Base-by-base conservation (phyloP, 805 yeast species). In the Ogataea chonburiensis region DNA sequence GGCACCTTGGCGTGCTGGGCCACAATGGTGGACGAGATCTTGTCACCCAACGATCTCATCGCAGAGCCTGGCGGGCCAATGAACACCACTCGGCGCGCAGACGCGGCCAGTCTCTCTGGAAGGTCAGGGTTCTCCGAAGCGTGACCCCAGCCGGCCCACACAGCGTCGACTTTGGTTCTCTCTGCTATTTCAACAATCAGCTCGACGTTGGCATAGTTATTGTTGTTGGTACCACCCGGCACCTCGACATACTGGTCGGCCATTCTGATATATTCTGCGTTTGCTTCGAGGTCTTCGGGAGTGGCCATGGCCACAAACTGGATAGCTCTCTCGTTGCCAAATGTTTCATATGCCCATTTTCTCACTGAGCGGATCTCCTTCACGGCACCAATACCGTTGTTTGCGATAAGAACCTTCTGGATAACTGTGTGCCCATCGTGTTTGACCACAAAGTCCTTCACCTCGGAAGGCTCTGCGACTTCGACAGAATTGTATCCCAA, bases 81-180 rank as follows among this genome's bases (percentile, higher is more conserved):
- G 58, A 93, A 93, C 38, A 93, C 73, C 54, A 94, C 84, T 56
- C 76, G 85, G 63, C 87, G 83, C 43, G 89, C 87, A 13, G 96
- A 87, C n/a, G 82, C 81, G 11, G 98, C 97, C 61, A 93, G 73
- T 64, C 75, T 79, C 65, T 93, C 98, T 18, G 99, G 99, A 49
- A 93, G 76, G 30, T 70, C 63, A 17, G 99, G 99, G 67, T 94
- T 91, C 70, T 93, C 99, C n/a, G 96, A 86, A 18, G 99, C 99
- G 61, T 94, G 98, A 55, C 99, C 99, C 99, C 99, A 93, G 55
- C 99, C 99, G 22, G 99, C 99, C 99, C 99, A 93, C 40, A 93
- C 99, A 17, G 98, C 99, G 61, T 93, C 95, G 38, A 86, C 97
- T 49, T 86, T 78, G 28, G 95, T 83, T 69, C 97, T 83, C 68